Base-by-base conservation (phyloP, 495 filamentous ascomycete genomes). In the Podospora pseudopauciseta region DNA sequence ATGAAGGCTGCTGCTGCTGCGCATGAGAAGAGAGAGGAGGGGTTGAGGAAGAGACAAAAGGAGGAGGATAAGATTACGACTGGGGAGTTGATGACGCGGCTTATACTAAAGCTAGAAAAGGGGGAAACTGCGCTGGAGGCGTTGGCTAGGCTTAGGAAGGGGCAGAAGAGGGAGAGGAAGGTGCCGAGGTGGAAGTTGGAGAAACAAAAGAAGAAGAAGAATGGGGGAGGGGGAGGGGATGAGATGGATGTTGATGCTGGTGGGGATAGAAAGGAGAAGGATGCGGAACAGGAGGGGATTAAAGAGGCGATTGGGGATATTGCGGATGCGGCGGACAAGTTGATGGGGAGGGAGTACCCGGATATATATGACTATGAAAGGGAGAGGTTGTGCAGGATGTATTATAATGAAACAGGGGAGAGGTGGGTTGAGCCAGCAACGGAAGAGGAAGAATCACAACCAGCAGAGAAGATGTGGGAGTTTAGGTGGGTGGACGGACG, bases 91-190 rank as follows among this genome's bases (percentile, higher is more conserved):
- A 79, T 98, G 5, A 85, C 82, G 56, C 84, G 82, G 1, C 80
- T 99, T 49, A 96, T 98, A 49, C 70, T 79, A 11, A 79, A 84
- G 34, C 81, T 98, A 11, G 90, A 97, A 71, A 86, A 83, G 65
- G 92, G 92, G 11, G 95, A 99, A 79, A 97, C 93, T 0, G 86
- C 91, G 7, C 77, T 99, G 19, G 95, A 99, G 77, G 92, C 96
- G 0, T 82, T 99, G 19, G 92, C 90, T 26, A 83, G 95, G 62
- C 79, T 97, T 18, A 91, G 91, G 9, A 91, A 89, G 68, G 84
- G 87, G 0, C 85, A 88, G 63, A 86, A 81, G 55, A 89, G 88
- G 77, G 85, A 4, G 49, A 90, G 91, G 74, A 83, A 84, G 62
- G 79, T 88, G 23, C 84, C 83, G 64, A 89, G 87, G 71, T 85